These are phyloP conservation scores for Linderniella brevidens DNA, from an alignment of 257 asterid genomes.

Conservation along the genomic window DNA sequence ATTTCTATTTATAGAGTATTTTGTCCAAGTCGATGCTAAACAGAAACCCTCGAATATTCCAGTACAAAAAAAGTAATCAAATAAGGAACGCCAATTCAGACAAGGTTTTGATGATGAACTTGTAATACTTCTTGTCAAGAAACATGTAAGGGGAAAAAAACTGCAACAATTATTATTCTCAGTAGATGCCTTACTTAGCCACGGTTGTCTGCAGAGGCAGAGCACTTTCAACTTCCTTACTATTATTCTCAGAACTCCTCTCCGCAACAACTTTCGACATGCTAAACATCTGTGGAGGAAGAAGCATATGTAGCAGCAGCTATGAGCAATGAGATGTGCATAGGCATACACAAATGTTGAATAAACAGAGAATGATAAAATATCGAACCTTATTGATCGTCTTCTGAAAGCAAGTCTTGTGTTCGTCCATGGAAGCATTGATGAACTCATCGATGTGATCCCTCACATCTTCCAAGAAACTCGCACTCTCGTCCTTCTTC, in stretches of 20 bases:
- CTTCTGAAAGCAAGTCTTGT: constrained; percentile 84
- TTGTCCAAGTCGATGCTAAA: too few relatives aligned
- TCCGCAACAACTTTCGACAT: constrained; percentile 79
- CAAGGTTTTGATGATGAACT: too few relatives aligned
- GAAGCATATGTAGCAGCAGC: too few relatives aligned
- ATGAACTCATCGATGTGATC: constrained; percentile 83
- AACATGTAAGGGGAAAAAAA: too few relatives aligned
- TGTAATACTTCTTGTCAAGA: too few relatives aligned
- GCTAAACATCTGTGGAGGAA: constrained; percentile 58
- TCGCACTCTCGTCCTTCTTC: constrained; percentile 58
- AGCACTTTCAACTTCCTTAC: constrained; percentile 67
- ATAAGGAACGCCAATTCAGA: too few relatives aligned
- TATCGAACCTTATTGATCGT: constrained; percentile 54
- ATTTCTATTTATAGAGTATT: too few relatives aligned
- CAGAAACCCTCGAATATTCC: too few relatives aligned
- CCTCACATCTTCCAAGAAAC: constrained; percentile 60
- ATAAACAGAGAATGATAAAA: neutral
- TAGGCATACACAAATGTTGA: neutral
- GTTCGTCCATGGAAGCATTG: constrained; percentile 86
- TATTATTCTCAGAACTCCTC: constrained; percentile 21
- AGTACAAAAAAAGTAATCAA: too few relatives aligned
- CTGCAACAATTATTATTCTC: too few relatives aligned
- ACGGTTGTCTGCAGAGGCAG: constrained; percentile 64
- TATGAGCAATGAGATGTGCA: neutral
- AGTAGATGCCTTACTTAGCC: too few relatives aligned